Base-by-base conservation (phyloP, 1,284 basidiomycete genomes). In the Xanthoconium separans region DNA sequence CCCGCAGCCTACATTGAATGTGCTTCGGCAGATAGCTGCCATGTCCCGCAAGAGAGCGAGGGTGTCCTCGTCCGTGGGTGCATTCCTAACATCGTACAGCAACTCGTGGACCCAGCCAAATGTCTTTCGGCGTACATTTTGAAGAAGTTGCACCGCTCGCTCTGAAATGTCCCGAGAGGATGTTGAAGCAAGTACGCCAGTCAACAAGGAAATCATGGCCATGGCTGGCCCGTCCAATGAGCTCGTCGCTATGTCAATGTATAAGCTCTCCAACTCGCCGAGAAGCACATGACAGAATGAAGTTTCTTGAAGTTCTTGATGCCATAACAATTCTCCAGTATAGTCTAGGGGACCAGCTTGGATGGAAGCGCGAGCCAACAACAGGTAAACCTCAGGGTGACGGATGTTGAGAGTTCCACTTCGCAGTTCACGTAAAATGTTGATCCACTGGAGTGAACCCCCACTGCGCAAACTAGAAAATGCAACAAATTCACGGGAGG, bases 391-490 rank as follows among this genome's bases (percentile, higher is more conserved):
- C 10, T 40, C 20, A 3, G 10, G 39, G 5, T 8, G 39, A 27
- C 40, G 30, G 18, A 50, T 5, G 22, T 43, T 8, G 3, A 50
- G 40, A 18, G 40, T 13, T 13, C 40, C 24, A 3, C 48, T 36
- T 1, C 41, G 40, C 22, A 50, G n/a, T 15, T 29, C 48, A 2
- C 24, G 48, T 6, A 50, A 11, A 13, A 43, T 43, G 4, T 50
- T 50, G 22, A 42, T 16, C 47, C 47, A 49, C 10, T 49, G 47
- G 2, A 49, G 47, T 12, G 40, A 49, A n/a, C 47, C 47, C 6
- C 47, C 47, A 18, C 39, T 49, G 1, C 47, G 47, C 20, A 49
- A 33, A 5, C 42, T 39, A 9, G 20, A 18, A n/a, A 49, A 42
- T 7, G 47, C 15, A 10, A 49, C 6, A 12, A 49, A 42, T 11